These are phyloP conservation scores for Harrya chromipes DNA, from an alignment of 768 basidiomycete species.

Conservation along the genomic window DNA sequence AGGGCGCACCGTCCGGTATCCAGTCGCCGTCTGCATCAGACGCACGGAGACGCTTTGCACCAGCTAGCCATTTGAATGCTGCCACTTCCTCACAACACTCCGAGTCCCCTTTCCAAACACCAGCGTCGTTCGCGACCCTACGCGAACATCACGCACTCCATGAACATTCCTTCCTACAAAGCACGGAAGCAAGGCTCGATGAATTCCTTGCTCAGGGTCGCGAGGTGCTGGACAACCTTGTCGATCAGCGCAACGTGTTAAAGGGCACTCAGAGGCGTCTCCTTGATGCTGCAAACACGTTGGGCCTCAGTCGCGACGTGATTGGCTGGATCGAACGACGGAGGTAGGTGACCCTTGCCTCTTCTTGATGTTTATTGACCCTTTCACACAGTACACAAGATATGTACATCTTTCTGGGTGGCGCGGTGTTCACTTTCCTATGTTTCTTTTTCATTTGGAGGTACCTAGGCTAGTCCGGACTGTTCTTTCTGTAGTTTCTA, in stretches of 20 bases:
- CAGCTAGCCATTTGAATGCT: slow-evolving; percentile 32
- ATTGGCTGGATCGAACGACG: slow-evolving; percentile 97
- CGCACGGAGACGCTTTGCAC: slow-evolving; percentile 62
- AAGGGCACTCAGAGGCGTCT: slow-evolving; percentile 92
- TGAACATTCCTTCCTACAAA: slow-evolving; percentile 88
- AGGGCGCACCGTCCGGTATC: slow-evolving; percentile 38
- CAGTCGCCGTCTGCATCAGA: slow-evolving; percentile 38
- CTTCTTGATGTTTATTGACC: slow-evolving; percentile 10
- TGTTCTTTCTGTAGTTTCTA: not conserved
- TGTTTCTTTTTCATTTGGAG: slow-evolving; percentile 93
- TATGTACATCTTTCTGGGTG: slow-evolving; percentile 88
- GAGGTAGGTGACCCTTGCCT: slow-evolving; percentile 49
- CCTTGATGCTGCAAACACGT: slow-evolving; percentile 87
- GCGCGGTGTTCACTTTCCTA: slow-evolving; percentile 84
- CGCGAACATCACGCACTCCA: slow-evolving; percentile 79
- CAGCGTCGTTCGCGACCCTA: slow-evolving; percentile 50
- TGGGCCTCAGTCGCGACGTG: slow-evolving; percentile 90
- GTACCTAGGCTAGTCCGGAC: slow-evolving; percentile 61
- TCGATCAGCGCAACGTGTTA: slow-evolving; percentile 88
- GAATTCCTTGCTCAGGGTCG: slow-evolving; percentile 90
- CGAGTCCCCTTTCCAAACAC: slow-evolving; percentile 81
- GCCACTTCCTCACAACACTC: slow-evolving; percentile 56
- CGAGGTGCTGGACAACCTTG: slow-evolving; percentile 86
- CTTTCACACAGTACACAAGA: slow-evolving; percentile 73
- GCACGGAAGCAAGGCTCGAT: slow-evolving; percentile 78